Base-by-base conservation (phyloP, 306 rosid genomes). In the Malus asiatica region DNA sequence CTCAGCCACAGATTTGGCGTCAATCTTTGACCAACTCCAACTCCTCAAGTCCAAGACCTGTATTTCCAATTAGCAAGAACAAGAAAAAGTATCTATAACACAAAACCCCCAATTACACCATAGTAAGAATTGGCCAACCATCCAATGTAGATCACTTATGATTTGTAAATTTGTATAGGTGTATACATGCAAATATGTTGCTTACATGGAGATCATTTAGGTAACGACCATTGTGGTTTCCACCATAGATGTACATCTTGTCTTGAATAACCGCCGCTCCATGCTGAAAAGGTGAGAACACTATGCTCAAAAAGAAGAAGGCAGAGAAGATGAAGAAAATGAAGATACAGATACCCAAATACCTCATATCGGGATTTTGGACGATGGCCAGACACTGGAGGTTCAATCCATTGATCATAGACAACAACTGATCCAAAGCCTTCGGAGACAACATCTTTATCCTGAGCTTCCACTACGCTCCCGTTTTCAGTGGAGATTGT, bases 201-300 rank as follows among this genome's bases (percentile, higher is more conserved):
- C 97, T 90, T 83, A 93, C 98, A 64, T 87, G 90, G 70, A 94
- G 88, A 84, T 94, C 97, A 85, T 80, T 91, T 66, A 94, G 96
- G 85, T 94, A 91, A 77, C 98, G 98, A 44, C 98, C 98, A 81
- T 94, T 94, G 87, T 94, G 97, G 83, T 91, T 94, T 86, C 98
- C 98, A 33, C 98, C 98, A 87, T 87, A 82, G 81, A 94, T 88
- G 80, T 91, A 94, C 96, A 90, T 85, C 90, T 88, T 91, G 85
- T 94, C 94, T 88, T 86, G 98, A 75, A 90, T 77, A 51, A 84
- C 87, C 74, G 96, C 89, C 61, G 97, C 96, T 83, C 93, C 98
- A 83, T 94, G 98, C 98, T 93, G 87, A 78, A 86, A 70, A 85
- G 38, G 48, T 15, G 71, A 81, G 61, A 80, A 82, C 33, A 57